Evolutionary conservation across 768 basidiomycete genomes (phyloP), one percentile per base, ranked within the genome.

Genomic region (Hysterangium stoloniferum): DNA sequence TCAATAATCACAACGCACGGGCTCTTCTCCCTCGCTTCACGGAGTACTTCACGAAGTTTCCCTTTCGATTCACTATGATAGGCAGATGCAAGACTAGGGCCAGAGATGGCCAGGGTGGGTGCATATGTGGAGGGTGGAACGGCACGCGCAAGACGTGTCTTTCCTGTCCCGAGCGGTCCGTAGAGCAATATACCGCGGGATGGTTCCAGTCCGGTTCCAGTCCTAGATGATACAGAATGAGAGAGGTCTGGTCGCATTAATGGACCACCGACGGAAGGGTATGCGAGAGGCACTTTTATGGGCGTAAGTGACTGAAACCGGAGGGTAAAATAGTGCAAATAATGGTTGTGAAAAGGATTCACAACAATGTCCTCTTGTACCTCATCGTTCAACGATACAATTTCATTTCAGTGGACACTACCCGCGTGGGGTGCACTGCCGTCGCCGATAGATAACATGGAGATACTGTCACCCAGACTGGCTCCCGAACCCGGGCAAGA

Each of bases 51-150:
- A 17, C 96, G 82, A 31, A 99, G 71, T 55, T 83, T 81, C 1
- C 87, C 81, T 62, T 99, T 96, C 1, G 93, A 96, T 70, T 99
- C 96, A 36, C 96, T 96, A 61, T 98, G 96, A 61, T 91, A 98
- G 1, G 93, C 91, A 17, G 90, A 92, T 1, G 88, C 90, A 19
- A 98, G 76, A 62, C 97, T 93, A 12, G 96, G 93, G 0, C 96
- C 96, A 58, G 95, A 95, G 63, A 98, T 84, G 45, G 91, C 80
- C 56, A 99, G 77, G n/a, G 96, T 87, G 24, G 84, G 81, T 6
- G 92, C 87, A 27, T 77, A 78, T 1, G 87, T 88, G 4, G 93
- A 90, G 0, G 82, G 76, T 3, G 95, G 93, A 52, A 99, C 93
- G 12, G 93, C 89, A 54, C 92, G 83, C 9, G 96, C 95, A 1